A percentile compares a stretch with the other conserved stretches of the same genome.
These are phyloP conservation scores for Cyberlindnera americana DNA, from an alignment of 805 yeast genomes.

Conservation along the genomic window DNA sequence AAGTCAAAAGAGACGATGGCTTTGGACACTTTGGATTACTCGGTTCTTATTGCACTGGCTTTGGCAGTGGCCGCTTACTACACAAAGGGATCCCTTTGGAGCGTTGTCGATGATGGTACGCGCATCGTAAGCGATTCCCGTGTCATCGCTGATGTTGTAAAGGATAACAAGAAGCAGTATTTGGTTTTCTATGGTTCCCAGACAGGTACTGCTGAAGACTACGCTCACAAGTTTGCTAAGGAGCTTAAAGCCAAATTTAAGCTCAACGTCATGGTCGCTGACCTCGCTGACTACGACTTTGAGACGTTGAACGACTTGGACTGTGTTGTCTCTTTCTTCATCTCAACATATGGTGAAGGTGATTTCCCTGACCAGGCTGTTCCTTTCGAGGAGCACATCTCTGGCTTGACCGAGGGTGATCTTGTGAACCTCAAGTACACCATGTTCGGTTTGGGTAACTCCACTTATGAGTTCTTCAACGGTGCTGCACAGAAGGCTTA, in stretches of 20 bases:
- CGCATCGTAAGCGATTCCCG: slow-evolving; percentile 42
- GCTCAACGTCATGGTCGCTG: slow-evolving; percentile 78
- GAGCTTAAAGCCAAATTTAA: slow-evolving; percentile 83
- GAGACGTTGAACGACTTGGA: slow-evolving; percentile 68
- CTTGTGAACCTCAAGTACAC: slow-evolving; percentile 61
- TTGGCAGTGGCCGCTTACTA: slow-evolving; percentile 64
- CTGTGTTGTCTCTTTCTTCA: slow-evolving; percentile 65
- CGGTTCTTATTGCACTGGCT: slow-evolving; percentile 62
- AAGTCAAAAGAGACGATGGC: slow-evolving; percentile 40
- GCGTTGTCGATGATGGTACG: slow-evolving; percentile 33
- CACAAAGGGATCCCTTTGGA: slow-evolving; percentile 58
- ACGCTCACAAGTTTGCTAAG: slow-evolving; percentile 84
- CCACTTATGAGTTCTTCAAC: slow-evolving; percentile 90
- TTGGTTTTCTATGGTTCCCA: slow-evolving; percentile 90
- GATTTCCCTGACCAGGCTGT: slow-evolving; percentile 96
- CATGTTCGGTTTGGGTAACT: slow-evolving; percentile 90
- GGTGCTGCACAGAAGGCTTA: slow-evolving; percentile 67
- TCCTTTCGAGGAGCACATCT: slow-evolving; percentile 67
- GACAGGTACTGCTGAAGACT: slow-evolving; percentile 98
- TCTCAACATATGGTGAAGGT: slow-evolving; percentile 98
- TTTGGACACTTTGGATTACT: slow-evolving; percentile 67
- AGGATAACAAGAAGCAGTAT: slow-evolving; percentile 64
- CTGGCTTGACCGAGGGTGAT: slow-evolving; percentile 48
- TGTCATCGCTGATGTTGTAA: slow-evolving; percentile 55
- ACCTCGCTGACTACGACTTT: slow-evolving; percentile 83